Conservation (phyloP, 495 filamentous ascomycete genomes). For the Astrothelium macrocarpum region DNA sequence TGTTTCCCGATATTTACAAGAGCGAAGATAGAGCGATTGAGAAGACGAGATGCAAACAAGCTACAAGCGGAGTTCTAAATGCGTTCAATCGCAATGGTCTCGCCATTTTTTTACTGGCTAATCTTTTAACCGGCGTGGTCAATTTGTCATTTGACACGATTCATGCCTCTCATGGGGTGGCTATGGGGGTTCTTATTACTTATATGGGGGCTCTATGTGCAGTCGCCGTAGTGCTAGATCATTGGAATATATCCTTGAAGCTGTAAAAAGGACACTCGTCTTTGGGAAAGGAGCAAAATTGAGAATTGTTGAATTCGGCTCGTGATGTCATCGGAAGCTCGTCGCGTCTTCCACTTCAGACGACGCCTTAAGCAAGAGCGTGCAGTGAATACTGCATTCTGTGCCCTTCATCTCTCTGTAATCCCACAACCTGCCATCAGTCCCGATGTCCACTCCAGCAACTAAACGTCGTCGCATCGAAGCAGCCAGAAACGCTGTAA, state of each 20-base stretch:
- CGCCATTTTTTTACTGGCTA: slow-evolving; percentile 77
- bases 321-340: background rate
- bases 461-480: slow-evolving; percentile 51
- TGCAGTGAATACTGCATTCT: background rate
- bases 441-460: slow-evolving; percentile 25
- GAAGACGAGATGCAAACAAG: slow-evolving; percentile 47
- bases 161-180: slow-evolving; percentile 47
- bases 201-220: slow-evolving; percentile 60
- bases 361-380: background rate
- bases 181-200: slow-evolving; percentile 63
- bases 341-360: background rate
- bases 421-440: background rate
- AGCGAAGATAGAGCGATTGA: slow-evolving; percentile 40
- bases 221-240: slow-evolving; percentile 62
- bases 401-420: background rate
- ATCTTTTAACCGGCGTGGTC: slow-evolving; percentile 77
- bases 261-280: slow-evolving; percentile 35
- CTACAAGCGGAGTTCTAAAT: slow-evolving; percentile 66
- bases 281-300: slow-evolving; percentile 7
- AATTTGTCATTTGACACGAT: slow-evolving; percentile 80
- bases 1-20: slow-evolving; percentile 64
- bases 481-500: slow-evolving; percentile 40
- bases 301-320: background rate
- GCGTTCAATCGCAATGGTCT: slow-evolving; percentile 87
- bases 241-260: slow-evolving; percentile 65